These are phyloP conservation scores for Sesbania bispinosa DNA, from an alignment of 306 rosid genomes.

Conservation along the genomic window DNA sequence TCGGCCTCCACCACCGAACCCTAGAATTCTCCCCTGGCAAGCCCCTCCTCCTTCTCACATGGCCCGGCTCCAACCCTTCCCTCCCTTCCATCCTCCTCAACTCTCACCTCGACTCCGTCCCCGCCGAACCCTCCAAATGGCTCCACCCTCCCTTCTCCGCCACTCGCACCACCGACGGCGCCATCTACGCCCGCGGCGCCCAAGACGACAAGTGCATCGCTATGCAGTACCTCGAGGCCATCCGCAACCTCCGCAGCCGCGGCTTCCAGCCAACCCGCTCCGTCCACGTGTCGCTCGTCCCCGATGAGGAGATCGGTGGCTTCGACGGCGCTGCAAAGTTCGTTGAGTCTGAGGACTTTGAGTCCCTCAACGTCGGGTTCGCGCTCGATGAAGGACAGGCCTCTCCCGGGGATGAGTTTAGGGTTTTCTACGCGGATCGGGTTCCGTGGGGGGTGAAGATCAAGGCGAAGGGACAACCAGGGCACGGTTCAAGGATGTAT, in stretches of 20 bases:
- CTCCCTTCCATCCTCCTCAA: constrained; percentile 82
- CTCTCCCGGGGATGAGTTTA: constrained; percentile 54
- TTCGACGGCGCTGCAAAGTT: constrained; percentile 50
- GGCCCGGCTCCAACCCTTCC: constrained; percentile 71
- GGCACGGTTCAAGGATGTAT: constrained; percentile 79
- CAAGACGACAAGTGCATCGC: constrained; percentile 91
- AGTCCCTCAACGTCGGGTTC: constrained; percentile 59
- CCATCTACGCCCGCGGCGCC: constrained; percentile 81
- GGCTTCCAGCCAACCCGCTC: constrained; percentile 53
- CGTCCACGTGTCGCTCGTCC: constrained; percentile 69
- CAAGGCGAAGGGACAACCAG: constrained; percentile 59
- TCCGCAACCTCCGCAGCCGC: constrained; percentile 44
- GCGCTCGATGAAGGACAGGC: constrained; percentile 91
- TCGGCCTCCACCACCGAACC: constrained; percentile 41
- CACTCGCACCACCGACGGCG: constrained; percentile 46
- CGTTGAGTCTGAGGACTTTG: constrained; percentile 49
- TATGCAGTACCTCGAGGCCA: constrained; percentile 82
- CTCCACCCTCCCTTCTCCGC: constrained; percentile 84
- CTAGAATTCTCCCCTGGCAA: constrained; percentile 53
- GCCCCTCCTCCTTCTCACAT: constrained; percentile 75
- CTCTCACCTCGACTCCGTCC: constrained; percentile 94
- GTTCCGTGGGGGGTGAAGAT: constrained; percentile 71
- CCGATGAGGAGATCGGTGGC: constrained; percentile 93
- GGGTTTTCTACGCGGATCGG: constrained; percentile 82
- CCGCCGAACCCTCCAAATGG: constrained; percentile 88